Base-by-base conservation (phyloP, 2,329 filamentous ascomycete genomes). In the Neofusicoccum laricinum region DNA sequence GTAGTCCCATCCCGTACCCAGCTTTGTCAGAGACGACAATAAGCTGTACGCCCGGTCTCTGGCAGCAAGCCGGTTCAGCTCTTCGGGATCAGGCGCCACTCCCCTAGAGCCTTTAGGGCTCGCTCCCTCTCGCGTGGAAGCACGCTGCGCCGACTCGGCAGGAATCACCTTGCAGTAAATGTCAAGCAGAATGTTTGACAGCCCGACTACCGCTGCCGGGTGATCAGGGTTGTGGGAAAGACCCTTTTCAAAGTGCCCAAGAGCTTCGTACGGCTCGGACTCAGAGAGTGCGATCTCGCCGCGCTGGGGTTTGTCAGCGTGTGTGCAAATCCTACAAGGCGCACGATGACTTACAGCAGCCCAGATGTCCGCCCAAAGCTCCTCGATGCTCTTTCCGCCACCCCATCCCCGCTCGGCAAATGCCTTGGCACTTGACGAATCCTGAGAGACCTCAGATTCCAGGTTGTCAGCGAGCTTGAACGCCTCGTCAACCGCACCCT, bases 11-110 rank as follows among this genome's bases (percentile, higher is more conserved):
- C 92, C 91, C 12, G 82, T 84, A 8, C 94, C 94, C 8, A 93
- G 85, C 75, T 93, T 96, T 2, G 93, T 98, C 61, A 98, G 80
- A 0, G 88, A 86, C 0, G 90, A 90, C 2, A 99, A 82, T 15
- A 99, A 83, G 12, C 89, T 90, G 72, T 93, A 95, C 0, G 95
- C 95, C 58, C 95, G 86, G 73, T 98, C 95, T 19, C 94, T 88
- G 15, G 93, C 91, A 3, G 93, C 91, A n/a, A 98, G 86, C 11
- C 93, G 87, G 75, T 95, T 93, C 38, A 92, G 82, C 15, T 90
- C 84, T 15, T 89, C 90, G 3, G 93, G 84, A 40, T 75, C 71
- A 36, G 76, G 50, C 4, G 32, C 41, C n/a, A n/a, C 30, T n/a
- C 43, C 55, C 17, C 40, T 41, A 10, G 50, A 38, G 10, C n/a